Conservation (phyloP, 768 basidiomycete genomes). For the Dioszegia aurantiaca region DNA sequence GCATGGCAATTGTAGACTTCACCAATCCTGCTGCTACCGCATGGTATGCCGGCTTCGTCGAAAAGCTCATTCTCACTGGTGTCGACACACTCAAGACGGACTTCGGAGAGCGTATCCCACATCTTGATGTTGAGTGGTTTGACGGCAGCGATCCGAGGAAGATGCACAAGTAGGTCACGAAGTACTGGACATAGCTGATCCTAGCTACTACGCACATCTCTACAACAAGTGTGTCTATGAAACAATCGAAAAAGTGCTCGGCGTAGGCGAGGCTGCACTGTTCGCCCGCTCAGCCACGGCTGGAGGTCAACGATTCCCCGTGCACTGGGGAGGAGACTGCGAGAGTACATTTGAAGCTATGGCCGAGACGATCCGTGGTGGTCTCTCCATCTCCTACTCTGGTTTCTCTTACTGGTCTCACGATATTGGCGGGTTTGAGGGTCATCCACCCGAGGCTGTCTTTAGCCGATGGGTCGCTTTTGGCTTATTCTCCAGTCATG, state of each 20-base stretch:
- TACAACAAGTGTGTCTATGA: constrained; percentile 72
- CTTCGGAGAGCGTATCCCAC: constrained; percentile 74
- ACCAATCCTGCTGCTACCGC: constrained; percentile 61
- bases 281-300: constrained; percentile 68
- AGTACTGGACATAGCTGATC: too few species aligned
- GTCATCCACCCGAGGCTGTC: constrained; percentile 65
- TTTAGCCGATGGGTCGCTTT: constrained; percentile 76
- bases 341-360: constrained; percentile 75
- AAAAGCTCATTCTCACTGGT: constrained; percentile 57
- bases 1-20: constrained; percentile 60
- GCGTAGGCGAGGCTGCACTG: constrained; percentile 65
- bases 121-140: constrained; percentile 62
- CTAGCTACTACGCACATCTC: constrained; percentile 60
- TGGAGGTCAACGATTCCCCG: constrained; percentile 60
- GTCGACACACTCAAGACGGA: constrained; percentile 58
- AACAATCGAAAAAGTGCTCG: constrained; percentile 61
- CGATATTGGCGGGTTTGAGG: constrained; percentile 78
- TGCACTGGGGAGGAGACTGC: constrained; percentile 61
- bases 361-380: constrained; percentile 69
- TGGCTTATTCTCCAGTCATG: constrained; percentile 70
- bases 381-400: constrained; percentile 64
- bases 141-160: constrained; percentile 65
- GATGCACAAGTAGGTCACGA: constrained; percentile 62
- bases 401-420: constrained; percentile 72
- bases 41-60: constrained; percentile 61